Percentiles rank a stretch among this genome's conserved stretches.
These are phyloP conservation scores for Brettanomyces custersianus DNA, from an alignment of 805 yeast species.

Conservation along the genomic window DNA sequence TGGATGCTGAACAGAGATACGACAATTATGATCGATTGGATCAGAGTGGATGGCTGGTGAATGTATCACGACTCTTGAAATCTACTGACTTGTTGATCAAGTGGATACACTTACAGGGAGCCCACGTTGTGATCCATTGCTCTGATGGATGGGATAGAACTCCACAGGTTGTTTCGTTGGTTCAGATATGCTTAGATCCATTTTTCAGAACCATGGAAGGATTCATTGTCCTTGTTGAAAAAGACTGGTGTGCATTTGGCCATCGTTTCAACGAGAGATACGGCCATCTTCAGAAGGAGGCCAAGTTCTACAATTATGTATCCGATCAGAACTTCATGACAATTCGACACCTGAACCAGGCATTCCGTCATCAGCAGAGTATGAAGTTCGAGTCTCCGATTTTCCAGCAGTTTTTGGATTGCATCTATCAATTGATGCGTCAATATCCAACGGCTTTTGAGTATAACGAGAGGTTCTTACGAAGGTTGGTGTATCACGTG, in stretches of 20 bases:
- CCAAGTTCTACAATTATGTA: constrained; percentile 36
- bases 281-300: constrained; percentile 60
- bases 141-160: constrained; percentile 99
- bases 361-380: constrained; percentile 39
- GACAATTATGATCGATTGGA: constrained; percentile 36
- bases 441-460: constrained; percentile 74
- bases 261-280: constrained; percentile 79
- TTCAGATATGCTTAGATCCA: constrained; percentile 86
- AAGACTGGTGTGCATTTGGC: constrained; percentile 95
- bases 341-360: constrained; percentile 40
- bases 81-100: constrained; percentile 73
- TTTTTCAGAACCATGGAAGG: constrained; percentile 83
- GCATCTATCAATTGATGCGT: constrained; percentile 67
- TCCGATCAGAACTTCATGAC: constrained; percentile 24
- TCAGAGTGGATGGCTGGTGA: constrained; percentile 73
- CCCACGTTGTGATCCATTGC: constrained; percentile 84
- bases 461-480: constrained; percentile 78
- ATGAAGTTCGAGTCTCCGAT: constrained; percentile 74
- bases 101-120: constrained; percentile 73
- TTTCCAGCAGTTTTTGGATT: constrained; percentile 89
- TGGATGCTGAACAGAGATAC: constrained; percentile 30
- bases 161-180: constrained; percentile 74
- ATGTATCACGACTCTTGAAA: constrained; percentile 56
- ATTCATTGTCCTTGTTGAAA: constrained; percentile 75
- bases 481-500: constrained; percentile 77